A percentile compares a stretch with the other conserved stretches of the same genome.
phyloP scores from a whole-genome alignment of 2,329 filamentous ascomycete species.

The Microdochium nivale region DNA sequence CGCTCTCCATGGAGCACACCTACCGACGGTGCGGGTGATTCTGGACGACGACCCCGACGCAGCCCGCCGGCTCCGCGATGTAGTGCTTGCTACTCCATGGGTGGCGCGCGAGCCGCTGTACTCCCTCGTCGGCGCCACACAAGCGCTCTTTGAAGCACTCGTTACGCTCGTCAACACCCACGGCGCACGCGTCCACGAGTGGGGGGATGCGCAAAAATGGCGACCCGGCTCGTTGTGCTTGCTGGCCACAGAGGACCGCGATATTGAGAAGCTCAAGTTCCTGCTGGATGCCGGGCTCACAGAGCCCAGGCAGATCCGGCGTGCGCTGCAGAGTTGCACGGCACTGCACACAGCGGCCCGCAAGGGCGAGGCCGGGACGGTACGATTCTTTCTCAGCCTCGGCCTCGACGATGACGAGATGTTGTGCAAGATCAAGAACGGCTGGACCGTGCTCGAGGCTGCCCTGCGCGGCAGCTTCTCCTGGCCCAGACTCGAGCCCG shows the following conservation, averaged over 20 bases:
- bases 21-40: background rate
- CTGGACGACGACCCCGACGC: background rate
- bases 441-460: background rate
- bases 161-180: background rate
- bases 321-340: background rate
- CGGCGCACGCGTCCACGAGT: background rate
- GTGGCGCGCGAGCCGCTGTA: background rate
- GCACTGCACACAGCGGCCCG: background rate
- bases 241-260: background rate
- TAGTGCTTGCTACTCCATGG: background rate
- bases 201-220: background rate
- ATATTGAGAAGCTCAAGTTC: background rate
- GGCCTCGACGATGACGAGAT: background rate
- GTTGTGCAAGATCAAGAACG: background rate
- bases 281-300: background rate
- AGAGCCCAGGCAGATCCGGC: background rate
- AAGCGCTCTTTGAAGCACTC: background rate
- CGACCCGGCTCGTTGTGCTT: background rate
- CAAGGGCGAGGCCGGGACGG: background rate
- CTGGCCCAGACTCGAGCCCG: background rate
- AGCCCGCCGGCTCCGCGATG: background rate
- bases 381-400: background rate
- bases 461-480: background rate
- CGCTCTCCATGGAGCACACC: background rate
- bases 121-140: background rate